Evolutionary conservation across 2,329 filamentous ascomycete species (phyloP), one percentile per base, ranked within the genome.

Genomic region (Podosphaera fusca): DNA sequence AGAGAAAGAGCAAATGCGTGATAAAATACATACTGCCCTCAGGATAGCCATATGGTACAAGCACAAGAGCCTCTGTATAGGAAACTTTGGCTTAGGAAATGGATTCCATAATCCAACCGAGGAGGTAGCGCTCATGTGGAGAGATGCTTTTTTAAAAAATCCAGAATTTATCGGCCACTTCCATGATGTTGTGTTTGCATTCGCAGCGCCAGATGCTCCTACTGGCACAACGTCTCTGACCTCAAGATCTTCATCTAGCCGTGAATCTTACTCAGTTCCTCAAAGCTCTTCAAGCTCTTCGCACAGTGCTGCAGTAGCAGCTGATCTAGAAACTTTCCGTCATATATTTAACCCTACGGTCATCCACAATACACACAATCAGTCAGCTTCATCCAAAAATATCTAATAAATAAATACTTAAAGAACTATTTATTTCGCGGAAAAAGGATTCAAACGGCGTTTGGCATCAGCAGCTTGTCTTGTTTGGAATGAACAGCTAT

Each of bases 1-100:
- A 63, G 85, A 88, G 69, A 77, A 77, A 59, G 79, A 84, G 61
- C 74, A 87, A 67, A 84, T 86, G 70, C 76, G 75, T 63, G 80
- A 84, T 63, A 87, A 87, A 69, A 81, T 88, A 67, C 78, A 80
- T 30, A 78, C 79, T 1, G 80, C 83, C 2, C 75, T 88, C 21
- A 76, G 80, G 52, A 85, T 87, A 60, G 85, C 83, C 60, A 77
- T 77, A 21, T 77, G 75, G 63, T 74, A 79, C 63, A 71, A 72
- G 58, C 78, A 80, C 64, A 69, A 72, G 46, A 73, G 74, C 58
- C 71, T 84, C 30, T 77, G 80, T 55, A 75, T 83, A 58, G 79
- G 78, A 30, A 80, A 80, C 61, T 84, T 82, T 64, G 80, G 80
- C 1, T 71, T 82, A 5, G 80, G 80, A 51, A 81, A 81, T 60